Base-by-base conservation (phyloP, 768 basidiomycete genomes). In the Paxillus involutus region DNA sequence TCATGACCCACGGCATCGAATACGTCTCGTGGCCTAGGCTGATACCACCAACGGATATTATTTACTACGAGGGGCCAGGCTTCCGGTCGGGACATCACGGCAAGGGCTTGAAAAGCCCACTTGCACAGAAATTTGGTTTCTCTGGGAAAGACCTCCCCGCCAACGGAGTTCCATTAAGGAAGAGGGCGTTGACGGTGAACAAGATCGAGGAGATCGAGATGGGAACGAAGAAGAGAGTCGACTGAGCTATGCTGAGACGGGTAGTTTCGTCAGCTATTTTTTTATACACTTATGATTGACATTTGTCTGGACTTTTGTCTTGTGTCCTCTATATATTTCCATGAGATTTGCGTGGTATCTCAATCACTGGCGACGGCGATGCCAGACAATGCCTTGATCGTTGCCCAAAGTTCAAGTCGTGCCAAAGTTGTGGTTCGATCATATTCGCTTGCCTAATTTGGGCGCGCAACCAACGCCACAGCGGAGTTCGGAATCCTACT, bases 11-110 rank as follows among this genome's bases (percentile, higher is more conserved):
- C 70, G 96, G 95, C 36, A 85, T 95, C 59, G 91, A 94, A 57
- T 99, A 97, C 67, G 96, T 99, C 51, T 82, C 89, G 14, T 98
- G 94, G 91, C 97, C 97, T 12, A 82, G 88, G 11, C 79, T 99
- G 51, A 81, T 89, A 58, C 89, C 92, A 0, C 84, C 87, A 4
- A 75, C 76, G 29, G 90, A 93, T 52, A 76, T 86, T 48, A 87
- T 98, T 52, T 85, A 89, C 65, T 99, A 98, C 70, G 78, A 80
- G 45, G 97, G 97, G 14, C 89, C 93, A 33, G 95, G 94, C 5
- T 93, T 81, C 76, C 86, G 90, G 35, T 88, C 91, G 5, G 83
- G 75, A 5, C 77, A 83, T 51, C 77, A 89, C 55, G 94, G 94
- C 17, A 90, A 85, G 67, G 94, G 94, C 1, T 65, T 92, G 49